Base-by-base conservation (phyloP, 192 early-diverging fungal genomes). In the Linnemannia exigua region DNA sequence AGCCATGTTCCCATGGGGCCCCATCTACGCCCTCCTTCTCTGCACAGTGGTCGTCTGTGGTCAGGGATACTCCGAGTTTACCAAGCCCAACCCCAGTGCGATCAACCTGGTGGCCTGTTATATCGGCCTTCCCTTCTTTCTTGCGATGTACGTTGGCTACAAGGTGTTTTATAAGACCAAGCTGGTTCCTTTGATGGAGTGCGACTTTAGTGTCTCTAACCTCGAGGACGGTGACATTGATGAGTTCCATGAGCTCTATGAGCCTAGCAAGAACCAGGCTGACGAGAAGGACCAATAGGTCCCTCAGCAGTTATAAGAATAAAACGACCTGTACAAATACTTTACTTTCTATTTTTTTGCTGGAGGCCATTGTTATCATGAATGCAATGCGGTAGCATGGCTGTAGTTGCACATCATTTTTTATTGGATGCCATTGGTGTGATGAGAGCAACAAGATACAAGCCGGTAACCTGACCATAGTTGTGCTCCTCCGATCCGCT, bases 1-100 rank as follows among this genome's bases (percentile, higher is more conserved):
- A 5, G 90, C 93, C 1, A 89, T 95, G 61, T 96, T 92, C 79
- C 96, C 96, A 0, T 95, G 90, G 69, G 94, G 95, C 4, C 94
- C 94, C 16, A 90, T 95, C 41, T 93, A 95, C 67, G 92, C 96
- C 5, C 84, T 96, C 54, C 58, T 92, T 3, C 81, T 97, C 63
- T 92, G 94, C 33, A 78, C 84, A 3, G 87, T 95, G 38, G 93
- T 95, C 17, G 89, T 94, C 20, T 87, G 90, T 41, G 92, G 93
- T 20, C 92, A 95, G 66, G 92, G 93, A 6, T 94, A 92, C 73
- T 90, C 90, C 6, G 91, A 91, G 31, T 91, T 90, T 80, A 89
- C 88, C 25, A 88, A 93, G 91, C 17, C 92, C 36, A 35, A 94
- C 33, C 89, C 93, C 31, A 88, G 92, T 36, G 92, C 94, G 0